Percentiles rank a stretch among this genome's conserved stretches.
Conservation (phyloP, 352 stramenopile species). For the Phytophthora syringae region DNA sequence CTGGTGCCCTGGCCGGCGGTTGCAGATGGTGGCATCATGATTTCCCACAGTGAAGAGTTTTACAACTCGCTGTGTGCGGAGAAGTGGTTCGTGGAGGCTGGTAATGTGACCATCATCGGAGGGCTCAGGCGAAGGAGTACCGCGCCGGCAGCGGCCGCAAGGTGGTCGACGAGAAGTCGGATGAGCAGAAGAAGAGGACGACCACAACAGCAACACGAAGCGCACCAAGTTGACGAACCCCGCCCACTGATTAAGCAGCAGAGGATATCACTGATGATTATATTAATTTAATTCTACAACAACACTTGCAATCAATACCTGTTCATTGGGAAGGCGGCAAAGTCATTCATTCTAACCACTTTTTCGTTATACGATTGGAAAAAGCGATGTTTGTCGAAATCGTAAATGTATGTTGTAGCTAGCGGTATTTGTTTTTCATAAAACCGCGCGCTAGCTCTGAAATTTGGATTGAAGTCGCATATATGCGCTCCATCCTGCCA, state of each 20-base stretch:
- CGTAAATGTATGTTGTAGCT: no score
- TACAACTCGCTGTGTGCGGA: conserved; percentile 84
- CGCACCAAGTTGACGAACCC: conserved; percentile 75
- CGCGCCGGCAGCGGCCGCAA: conserved; percentile 66
- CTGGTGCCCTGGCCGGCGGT: conserved; percentile 61
- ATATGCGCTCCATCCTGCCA: no score
- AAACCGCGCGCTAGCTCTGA: no score
- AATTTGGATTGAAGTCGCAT: no score
- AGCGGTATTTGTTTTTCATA: no score
- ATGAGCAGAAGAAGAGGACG: conserved; percentile 54
- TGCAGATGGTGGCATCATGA: conserved; percentile 77
- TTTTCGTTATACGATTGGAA: no score
- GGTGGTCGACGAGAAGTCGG: conserved; percentile 65
- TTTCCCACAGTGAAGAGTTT: conserved; percentile 85
- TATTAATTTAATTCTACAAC: no score
- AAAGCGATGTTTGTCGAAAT: no score
- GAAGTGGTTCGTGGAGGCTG: conserved; percentile 78
- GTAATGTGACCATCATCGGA: conserved; percentile 66
- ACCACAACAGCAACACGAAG: conserved; percentile 60
- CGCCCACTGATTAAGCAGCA: conserved; percentile 71
- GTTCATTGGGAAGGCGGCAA: no score
- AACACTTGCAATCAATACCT: no score
- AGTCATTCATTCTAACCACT: no score
- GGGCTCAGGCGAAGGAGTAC: conserved; percentile 76
- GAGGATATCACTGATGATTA: no score